phyloP scores from a whole-genome alignment of 1,139 yeast genomes.

The Pichia sp. region DNA sequence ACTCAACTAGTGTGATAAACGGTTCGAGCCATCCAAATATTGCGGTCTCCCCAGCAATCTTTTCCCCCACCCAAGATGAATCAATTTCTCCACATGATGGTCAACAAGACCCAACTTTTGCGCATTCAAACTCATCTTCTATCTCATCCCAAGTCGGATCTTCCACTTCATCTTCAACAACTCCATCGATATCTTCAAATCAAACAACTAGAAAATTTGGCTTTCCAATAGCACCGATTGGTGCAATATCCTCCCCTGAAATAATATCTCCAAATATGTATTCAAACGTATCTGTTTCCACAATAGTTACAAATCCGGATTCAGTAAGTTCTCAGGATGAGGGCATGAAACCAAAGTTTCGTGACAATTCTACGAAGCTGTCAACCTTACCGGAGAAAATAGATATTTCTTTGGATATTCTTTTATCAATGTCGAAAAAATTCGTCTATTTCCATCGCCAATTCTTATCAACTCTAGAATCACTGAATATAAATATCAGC shows the following conservation, averaged over 20 bases:
- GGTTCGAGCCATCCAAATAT: background rate
- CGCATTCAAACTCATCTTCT: constrained; percentile 20
- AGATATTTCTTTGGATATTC: constrained; percentile 5
- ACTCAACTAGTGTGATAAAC: constrained; percentile 3
- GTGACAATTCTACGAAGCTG: constrained; percentile 13
- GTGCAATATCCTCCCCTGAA: constrained; percentile 11
- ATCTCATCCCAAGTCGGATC: constrained; percentile 19
- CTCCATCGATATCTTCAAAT: constrained; percentile 14
- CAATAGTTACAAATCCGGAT: background rate
- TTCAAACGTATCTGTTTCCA: background rate
- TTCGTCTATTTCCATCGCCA: constrained; percentile 21
- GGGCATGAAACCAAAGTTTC: constrained; percentile 11
- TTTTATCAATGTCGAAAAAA: constrained; percentile 21
- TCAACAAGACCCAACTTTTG: constrained; percentile 2
- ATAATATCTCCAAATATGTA: constrained; percentile 5
- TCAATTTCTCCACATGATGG: background rate
- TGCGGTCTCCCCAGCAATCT: background rate
- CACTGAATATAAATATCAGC: constrained; percentile 12
- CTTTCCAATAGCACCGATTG: background rate
- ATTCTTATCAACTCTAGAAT: constrained; percentile 16
- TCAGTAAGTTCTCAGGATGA: constrained; percentile 1
- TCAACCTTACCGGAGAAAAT: constrained; percentile 13
- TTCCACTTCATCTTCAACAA: constrained; percentile 14
- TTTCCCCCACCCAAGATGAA: background rate
- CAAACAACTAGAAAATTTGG: constrained; percentile 11